Percentiles rank a stretch among this genome's conserved stretches.
These are phyloP conservation scores for Diplodia sapinea DNA, from an alignment of 2,329 filamentous ascomycete genomes.

Conservation along the genomic window DNA sequence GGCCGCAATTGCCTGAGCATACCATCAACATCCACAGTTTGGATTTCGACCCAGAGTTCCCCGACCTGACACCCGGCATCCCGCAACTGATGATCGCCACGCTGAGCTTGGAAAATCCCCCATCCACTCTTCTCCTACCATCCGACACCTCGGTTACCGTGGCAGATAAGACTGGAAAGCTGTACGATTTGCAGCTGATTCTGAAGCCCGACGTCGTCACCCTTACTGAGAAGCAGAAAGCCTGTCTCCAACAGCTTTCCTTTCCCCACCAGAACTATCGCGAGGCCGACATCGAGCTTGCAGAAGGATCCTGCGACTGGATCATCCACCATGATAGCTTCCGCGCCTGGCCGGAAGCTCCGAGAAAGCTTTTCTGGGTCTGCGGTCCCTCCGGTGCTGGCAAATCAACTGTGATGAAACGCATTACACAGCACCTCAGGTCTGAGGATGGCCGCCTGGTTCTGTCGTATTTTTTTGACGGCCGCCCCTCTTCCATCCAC, in stretches of 20 bases:
- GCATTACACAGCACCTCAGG: background rate
- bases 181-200: background rate
- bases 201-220: no score
- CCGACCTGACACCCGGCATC: no score
- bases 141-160: background rate
- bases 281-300: background rate
- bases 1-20: background rate
- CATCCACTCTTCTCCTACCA: background rate
- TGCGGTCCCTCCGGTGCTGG: background rate
- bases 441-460: background rate
- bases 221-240: background rate
- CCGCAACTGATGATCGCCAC: background rate
- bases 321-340: background rate
- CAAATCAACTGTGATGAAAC: conserved; percentile 3
- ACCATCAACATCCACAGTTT: background rate
- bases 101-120: background rate
- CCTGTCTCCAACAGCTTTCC: background rate
- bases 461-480: conserved; percentile 2
- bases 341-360: background rate
- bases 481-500: background rate
- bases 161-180: background rate
- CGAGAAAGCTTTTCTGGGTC: background rate
- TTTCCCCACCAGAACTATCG: background rate
- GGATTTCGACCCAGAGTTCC: background rate
- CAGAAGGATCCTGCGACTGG: background rate